These are phyloP conservation scores for Dothidotthia symphoricarpi DNA, from an alignment of 2,329 filamentous ascomycete species.

Conservation along the genomic window DNA sequence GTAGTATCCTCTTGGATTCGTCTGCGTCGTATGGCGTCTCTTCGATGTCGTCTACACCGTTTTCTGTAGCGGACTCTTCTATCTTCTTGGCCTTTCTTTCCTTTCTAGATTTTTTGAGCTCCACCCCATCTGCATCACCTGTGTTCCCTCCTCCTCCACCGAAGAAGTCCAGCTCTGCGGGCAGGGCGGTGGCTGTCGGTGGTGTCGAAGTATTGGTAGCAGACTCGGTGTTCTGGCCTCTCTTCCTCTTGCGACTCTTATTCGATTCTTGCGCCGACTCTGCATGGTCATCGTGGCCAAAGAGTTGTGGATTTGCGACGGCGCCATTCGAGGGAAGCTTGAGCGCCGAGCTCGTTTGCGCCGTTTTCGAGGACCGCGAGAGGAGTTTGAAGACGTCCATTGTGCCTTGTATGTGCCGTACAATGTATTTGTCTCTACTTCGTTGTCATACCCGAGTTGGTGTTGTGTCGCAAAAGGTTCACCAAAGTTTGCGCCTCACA, in stretches of 20 bases:
- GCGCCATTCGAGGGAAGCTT: conserved; percentile 65
- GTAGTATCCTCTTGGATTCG: conserved; percentile 70
- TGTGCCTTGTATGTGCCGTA: neutral
- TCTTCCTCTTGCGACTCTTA: conserved; percentile 45
- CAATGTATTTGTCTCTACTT: too few species aligned
- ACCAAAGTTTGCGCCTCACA: neutral
- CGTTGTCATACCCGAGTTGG: too few species aligned
- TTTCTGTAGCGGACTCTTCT: conserved; percentile 7
- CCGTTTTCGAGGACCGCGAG: conserved; percentile 65
- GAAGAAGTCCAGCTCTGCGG: conserved; percentile 48
- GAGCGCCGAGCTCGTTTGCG: conserved; percentile 38
- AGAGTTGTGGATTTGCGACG: conserved; percentile 67
- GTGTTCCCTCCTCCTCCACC: conserved; percentile 20
- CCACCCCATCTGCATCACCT: conserved; percentile 5
- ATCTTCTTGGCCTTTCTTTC: conserved; percentile 16
- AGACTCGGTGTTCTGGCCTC: conserved; percentile 26
- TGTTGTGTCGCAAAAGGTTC: neutral
- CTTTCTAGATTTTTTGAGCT: conserved; percentile 10
- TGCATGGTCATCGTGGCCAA: conserved; percentile 44
- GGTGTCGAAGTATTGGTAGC: too few species aligned
- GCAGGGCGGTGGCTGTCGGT: conserved; percentile 15
- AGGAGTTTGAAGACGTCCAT: conserved; percentile 76
- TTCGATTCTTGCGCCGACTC: conserved; percentile 38
- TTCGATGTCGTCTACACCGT: conserved; percentile 1
- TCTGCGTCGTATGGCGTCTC: conserved; percentile 58